Conservation (phyloP, 768 basidiomycete genomes). For the Xerocomus potaroensis region DNA sequence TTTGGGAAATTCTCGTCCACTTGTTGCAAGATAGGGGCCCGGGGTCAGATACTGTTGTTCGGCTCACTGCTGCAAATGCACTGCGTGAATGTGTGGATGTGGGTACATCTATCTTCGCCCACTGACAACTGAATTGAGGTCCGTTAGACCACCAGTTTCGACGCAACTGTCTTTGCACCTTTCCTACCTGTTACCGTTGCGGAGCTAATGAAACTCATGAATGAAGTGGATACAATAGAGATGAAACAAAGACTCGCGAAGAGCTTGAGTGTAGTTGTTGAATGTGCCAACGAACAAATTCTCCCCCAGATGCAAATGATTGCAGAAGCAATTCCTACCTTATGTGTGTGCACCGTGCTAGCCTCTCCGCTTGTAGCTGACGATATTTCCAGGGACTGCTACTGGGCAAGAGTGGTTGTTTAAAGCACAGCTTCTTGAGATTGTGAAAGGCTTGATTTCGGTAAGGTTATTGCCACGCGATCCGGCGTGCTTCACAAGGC, state of each 20-base stretch:
- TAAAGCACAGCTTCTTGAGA: conserved; percentile 64
- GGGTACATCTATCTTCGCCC: conserved; percentile 29
- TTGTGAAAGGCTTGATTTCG: conserved; percentile 64
- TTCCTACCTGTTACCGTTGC: conserved; percentile 57
- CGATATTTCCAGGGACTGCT: conserved; percentile 49
- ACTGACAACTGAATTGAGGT: conserved; percentile 6
- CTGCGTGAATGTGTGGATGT: conserved; percentile 84
- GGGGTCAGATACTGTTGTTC: conserved; percentile 80
- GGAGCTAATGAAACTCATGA: conserved; percentile 66
- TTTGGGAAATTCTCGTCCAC: conserved; percentile 82
- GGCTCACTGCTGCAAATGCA: conserved; percentile 78
- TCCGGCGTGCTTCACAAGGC: neutral
- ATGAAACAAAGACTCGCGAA: conserved; percentile 70
- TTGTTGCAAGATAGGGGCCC: conserved; percentile 65
- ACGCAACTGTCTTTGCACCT: conserved; percentile 60
- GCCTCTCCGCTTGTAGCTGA: conserved; percentile 1
- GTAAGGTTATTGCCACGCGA: conserved; percentile 36
- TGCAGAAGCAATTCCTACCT: conserved; percentile 56
- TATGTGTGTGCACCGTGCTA: conserved; percentile 51
- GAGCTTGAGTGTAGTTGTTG: conserved; percentile 67
- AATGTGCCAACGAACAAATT: conserved; percentile 52
- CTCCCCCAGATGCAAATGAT: conserved; percentile 60
- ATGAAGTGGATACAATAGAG: conserved; percentile 71
- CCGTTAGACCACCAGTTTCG: conserved; percentile 59
- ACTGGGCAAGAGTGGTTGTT: conserved; percentile 69